phyloP scores from a whole-genome alignment of 148 eudicot species.

The Spergularia bocconei region DNA sequence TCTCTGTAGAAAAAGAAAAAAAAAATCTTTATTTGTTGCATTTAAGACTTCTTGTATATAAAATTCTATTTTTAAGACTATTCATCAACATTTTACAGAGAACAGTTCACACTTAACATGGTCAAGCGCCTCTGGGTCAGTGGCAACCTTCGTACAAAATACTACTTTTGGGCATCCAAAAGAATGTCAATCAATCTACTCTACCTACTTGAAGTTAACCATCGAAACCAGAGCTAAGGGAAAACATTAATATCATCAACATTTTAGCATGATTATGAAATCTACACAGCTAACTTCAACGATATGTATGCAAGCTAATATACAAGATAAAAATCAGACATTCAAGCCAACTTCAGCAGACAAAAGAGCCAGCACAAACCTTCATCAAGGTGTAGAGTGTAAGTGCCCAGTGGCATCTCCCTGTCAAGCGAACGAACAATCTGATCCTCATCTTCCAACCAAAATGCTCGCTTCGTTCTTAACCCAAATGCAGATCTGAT shows the following conservation, averaged over 20 bases:
- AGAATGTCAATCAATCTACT: neutral
- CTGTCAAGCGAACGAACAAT: conserved; percentile 70
- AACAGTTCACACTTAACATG: too few relatives aligned
- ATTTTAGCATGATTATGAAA: neutral
- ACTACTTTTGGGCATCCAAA: too few relatives aligned
- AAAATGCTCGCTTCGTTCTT: conserved; percentile 78
- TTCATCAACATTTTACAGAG: too few relatives aligned
- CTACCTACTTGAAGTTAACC: neutral
- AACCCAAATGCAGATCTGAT: conserved; percentile 78
- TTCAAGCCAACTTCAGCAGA: neutral
- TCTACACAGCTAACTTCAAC: neutral
- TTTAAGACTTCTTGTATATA: too few relatives aligned
- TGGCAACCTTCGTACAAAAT: too few relatives aligned
- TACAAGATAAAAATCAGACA: neutral
- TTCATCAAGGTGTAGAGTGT: conserved; percentile 78
- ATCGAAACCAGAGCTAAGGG: neutral
- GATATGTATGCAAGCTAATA: neutral
- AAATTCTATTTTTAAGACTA: too few relatives aligned
- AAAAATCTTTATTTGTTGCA: too few relatives aligned
- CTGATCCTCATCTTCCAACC: conserved; percentile 88
- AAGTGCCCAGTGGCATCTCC: conserved; percentile 77
- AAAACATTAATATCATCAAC: neutral
- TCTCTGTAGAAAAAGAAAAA: too few relatives aligned
- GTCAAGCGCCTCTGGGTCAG: too few relatives aligned
- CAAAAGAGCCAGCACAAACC: conserved; percentile 37